Percentiles rank a stretch among this genome's conserved stretches.
Conservation (phyloP, 192 early-diverging fungal species). For the Entrophospora sp. region DNA sequence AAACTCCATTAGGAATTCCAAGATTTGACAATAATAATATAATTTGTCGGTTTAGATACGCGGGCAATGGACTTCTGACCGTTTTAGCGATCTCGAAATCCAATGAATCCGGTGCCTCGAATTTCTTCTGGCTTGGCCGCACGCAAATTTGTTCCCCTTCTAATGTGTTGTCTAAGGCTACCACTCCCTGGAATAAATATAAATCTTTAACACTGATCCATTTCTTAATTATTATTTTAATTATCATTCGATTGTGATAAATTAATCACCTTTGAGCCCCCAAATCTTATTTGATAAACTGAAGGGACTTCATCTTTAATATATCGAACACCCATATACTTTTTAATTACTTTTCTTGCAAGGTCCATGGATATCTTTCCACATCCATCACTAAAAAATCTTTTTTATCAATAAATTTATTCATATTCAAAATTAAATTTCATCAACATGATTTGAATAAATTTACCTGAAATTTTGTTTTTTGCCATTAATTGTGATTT, state of each 20-base stretch:
- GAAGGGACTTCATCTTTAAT: constrained; percentile 36
- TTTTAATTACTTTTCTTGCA: constrained; percentile 22
- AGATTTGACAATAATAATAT: constrained; percentile 49
- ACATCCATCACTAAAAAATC: constrained; percentile 67
- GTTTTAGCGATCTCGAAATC: constrained; percentile 51
- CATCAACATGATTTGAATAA: no score
- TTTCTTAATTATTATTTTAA: neutral
- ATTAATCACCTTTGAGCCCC: constrained; percentile 41
- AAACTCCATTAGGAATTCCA: constrained; percentile 39
- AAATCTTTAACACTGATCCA: neutral
- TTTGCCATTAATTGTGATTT: constrained; percentile 18
- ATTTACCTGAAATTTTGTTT: no score
- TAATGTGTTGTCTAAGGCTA: constrained; percentile 27
- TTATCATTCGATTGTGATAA: neutral
- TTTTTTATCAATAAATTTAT: no score
- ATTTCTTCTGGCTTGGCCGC: constrained; percentile 53
- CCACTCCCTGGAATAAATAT: constrained; percentile 31
- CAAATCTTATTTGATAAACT: constrained; percentile 65
- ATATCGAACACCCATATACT: constrained; percentile 23
- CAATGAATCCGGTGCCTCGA: constrained; percentile 30
- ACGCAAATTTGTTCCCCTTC: constrained; percentile 31
- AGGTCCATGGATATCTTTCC: constrained; percentile 50
- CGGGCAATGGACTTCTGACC: constrained; percentile 32
- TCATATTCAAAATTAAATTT: neutral
- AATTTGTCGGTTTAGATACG: constrained; percentile 56